phyloP scores from a whole-genome alignment of 495 filamentous ascomycete genomes.

The Tuber microsphaerosporum region DNA sequence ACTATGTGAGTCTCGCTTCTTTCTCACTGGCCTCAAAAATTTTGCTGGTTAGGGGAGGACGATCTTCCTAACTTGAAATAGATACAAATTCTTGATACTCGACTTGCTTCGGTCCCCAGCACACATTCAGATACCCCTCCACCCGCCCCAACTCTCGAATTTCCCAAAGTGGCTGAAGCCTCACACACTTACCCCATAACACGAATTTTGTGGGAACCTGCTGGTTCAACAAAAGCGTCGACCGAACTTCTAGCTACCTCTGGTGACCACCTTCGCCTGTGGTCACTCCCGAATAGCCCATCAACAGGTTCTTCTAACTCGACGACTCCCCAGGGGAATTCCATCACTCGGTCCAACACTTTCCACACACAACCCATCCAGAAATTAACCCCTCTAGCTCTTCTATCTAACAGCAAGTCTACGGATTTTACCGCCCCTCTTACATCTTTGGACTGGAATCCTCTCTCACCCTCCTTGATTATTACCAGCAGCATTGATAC shows the following conservation, averaged over 20 bases:
- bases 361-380: slow-evolving; percentile 59
- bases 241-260: slow-evolving; percentile 95
- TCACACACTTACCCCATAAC: slow-evolving; percentile 98
- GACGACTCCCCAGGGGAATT: slow-evolving; percentile 56
- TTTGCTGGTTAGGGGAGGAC: background rate
- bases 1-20: slow-evolving; percentile 61
- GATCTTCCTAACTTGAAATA: slow-evolving; percentile 39
- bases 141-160: slow-evolving; percentile 74
- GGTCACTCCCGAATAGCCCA: slow-evolving; percentile 62
- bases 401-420: slow-evolving; percentile 95
- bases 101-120: slow-evolving; percentile 43
- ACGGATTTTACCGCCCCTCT: slow-evolving; percentile 95
- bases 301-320: slow-evolving; percentile 46
- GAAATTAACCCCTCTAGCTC: slow-evolving; percentile 86
- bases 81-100: slow-evolving; percentile 96
- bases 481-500: slow-evolving; percentile 99
- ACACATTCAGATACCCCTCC: slow-evolving; percentile 63
- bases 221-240: slow-evolving; percentile 90
- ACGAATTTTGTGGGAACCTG: slow-evolving; percentile 91
- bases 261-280: slow-evolving; percentile 89
- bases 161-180: slow-evolving; percentile 90
- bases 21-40: background rate
- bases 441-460: slow-evolving; percentile 97
- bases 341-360: slow-evolving; percentile 62
- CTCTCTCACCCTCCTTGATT: slow-evolving; percentile 86